Evolutionary conservation across 2,329 filamentous ascomycete species (phyloP), one percentile per base, ranked within the genome.

Genomic region (Tolypocladium tropicale): DNA sequence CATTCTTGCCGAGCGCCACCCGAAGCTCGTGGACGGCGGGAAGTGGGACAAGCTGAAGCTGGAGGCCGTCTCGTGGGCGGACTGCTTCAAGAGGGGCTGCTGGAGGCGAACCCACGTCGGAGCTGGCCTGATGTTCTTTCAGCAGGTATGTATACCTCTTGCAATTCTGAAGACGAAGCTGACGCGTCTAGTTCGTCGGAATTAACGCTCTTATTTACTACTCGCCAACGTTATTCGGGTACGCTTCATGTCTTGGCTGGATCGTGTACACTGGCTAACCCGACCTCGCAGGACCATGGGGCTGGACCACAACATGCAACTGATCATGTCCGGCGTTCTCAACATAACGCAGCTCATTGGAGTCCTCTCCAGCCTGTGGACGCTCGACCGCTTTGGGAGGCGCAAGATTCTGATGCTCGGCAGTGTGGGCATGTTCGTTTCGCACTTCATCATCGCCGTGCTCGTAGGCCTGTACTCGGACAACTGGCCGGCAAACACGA

Each of bases 71-170:
- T 70, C 71, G 1, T 82, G 77, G 72, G 60, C 67, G 1, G 79
- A 81, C 61, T 78, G 76, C 57, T 79, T 81, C 63, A 74, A 66
- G 56, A 68, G 67, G 18, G 76, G 77, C 4, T 78, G 75, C 62
- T 77, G 76, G 70, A 71, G 76, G 48, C 70, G 70, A 14, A 72
- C 70, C 0, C 59, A 65, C 51, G 70, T 83, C 21, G 81, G 78
- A 25, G 67, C 76, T 7, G 72, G 74, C 0, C 62, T 84, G 16
- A 78, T 79, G 72, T 83, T 83, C 62, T 84, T 83, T 64, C 80
- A 83, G 56, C 79, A 81, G 59, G 78, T 79, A 50, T 68, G 43
- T 12, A 25, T 25, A 11, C 21, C 14, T 14, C 6, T 6, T 10
- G 30, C 11, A 10, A 37, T n/a, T n/a, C n/a, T n/a, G n/a, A 30